Evolutionary conservation across 73 alveolate species (phyloP), one percentile per base, ranked within the genome.

Genomic region (Symbiodinium pilosum): DNA sequence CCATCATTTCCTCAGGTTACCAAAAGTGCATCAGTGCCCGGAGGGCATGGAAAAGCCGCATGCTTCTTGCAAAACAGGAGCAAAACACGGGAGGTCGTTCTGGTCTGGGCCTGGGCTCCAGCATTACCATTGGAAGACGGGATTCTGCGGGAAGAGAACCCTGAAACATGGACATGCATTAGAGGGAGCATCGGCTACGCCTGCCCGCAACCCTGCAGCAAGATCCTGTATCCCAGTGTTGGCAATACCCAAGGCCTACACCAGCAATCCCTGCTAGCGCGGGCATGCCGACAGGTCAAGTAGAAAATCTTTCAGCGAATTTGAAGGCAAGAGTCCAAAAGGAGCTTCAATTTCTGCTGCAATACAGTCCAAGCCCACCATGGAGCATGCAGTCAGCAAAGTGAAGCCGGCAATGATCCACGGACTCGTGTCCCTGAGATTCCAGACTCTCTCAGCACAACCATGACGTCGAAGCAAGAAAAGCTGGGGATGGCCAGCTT

Each of bases 291-390:
- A 9, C 59, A 47, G 59, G 59, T 47, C 21, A 47, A 14, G 59
- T 9, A 47, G 59, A n/a, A n/a, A n/a, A n/a, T n/a, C n/a, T n/a
- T n/a, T n/a, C n/a, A n/a, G n/a, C n/a, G n/a, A n/a, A 47, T 6
- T 47, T 26, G 81, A 34, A 36, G 44, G 44, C 85, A 73, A 73
- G 85, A 21, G 34, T 38, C 89, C 89, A 41, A 83, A 83, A 7
- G 89, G 89, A 40, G 52, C 59, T 38, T 83, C 89, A 83, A 83
- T 39, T 38, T 83, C 89, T 3, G 89, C 52, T 5, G 89, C 89
- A 18, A 83, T 83, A 41, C 52, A 42, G 38, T 83, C 89, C 89
- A 83, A 39, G 39, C 89, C 89, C 39, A 83, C 89, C 89, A 83
- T 83, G 28, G 68, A 83, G 89, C 52, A 42, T 28, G 39, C 89